Evolutionary conservation across 2,329 filamentous ascomycete genomes (phyloP), one percentile per base, ranked within the genome.

Genomic region (Akanthomyces dipterigenus): DNA sequence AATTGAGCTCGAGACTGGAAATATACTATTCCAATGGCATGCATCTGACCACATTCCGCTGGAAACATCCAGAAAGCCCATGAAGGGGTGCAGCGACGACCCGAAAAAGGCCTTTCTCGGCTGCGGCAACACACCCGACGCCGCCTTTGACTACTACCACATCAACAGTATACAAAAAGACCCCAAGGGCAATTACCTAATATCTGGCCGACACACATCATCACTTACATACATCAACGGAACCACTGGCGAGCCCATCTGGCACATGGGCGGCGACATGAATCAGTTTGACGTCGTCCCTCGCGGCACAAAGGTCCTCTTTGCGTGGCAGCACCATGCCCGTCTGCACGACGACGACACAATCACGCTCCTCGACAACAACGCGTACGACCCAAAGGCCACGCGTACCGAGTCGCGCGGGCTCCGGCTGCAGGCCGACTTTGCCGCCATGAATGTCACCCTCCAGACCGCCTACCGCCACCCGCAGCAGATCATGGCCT

Each of bases 111-210:
- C 60, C 18, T 62, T 62, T 14, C 18, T 58, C 20, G 60, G 60
- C 55, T 62, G 69, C 8, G 67, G 65, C 34, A 69, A 70, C 43
- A 67, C 65, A 42, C 16, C 48, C 40, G 62, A 64, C 22, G 66
- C 74, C 5, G 63, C 63, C 5, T 84, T 79, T 72, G 82, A 84
- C 65, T 82, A 78, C 63, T 83, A 82, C 66, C 81, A 83, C 67
- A 78, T 83, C 67, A 83, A 84, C 70, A 80, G 79, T 22, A 73
- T 84, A 22, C 78, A 81, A 64, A 81, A 82, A 65, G 76, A 78
- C 53, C 65, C 69, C 0, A 64, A 73, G 0, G 79, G 80, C 3
- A 79, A 83, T 63, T 84, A 80, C 58, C 68, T 83, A 12, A 72
- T 84, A 11, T 83, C 80, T 0, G 73, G 76, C 0, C 77, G 81